These are phyloP conservation scores for Aspergillus fischeri DNA, from an alignment of 2,329 filamentous ascomycete species.

Conservation along the genomic window DNA sequence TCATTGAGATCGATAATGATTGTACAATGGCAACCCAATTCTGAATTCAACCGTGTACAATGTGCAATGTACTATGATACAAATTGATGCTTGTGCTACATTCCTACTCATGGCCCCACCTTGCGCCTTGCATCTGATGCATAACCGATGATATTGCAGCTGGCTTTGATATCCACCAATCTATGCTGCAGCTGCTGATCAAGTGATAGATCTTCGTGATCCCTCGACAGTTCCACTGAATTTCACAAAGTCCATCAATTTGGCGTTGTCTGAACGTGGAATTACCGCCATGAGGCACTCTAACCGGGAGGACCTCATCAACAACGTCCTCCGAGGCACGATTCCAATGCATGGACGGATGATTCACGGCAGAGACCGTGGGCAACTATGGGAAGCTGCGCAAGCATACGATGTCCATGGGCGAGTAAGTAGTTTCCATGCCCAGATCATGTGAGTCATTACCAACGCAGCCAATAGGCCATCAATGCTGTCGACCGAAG, in stretches of 20 bases:
- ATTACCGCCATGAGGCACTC: slow-evolving; percentile 80
- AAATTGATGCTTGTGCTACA: background rate
- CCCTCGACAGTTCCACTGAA: slow-evolving; percentile 79
- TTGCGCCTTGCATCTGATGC: background rate
- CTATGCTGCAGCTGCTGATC: slow-evolving; percentile 7
- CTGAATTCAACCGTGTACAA: background rate
- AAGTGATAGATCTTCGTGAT: slow-evolving; percentile 71
- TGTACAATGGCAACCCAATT: background rate
- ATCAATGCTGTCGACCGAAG: slow-evolving; percentile 84
- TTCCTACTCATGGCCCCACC: background rate
- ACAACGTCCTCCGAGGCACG: slow-evolving; percentile 69
- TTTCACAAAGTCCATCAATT: slow-evolving; percentile 97
- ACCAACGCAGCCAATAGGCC: slow-evolving; percentile 47
- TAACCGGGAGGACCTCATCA: slow-evolving; percentile 62
- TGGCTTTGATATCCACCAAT: background rate
- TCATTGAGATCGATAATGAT: background rate
- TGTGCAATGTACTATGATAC: background rate
- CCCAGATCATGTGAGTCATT: slow-evolving; percentile 1
- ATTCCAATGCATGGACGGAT: slow-evolving; percentile 95
- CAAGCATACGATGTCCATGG: slow-evolving; percentile 90
- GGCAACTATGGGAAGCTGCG: slow-evolving; percentile 68
- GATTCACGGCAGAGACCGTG: slow-evolving; percentile 74
- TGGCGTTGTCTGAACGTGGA: slow-evolving; percentile 88
- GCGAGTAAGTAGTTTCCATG: slow-evolving; percentile 53
- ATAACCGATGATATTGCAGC: background rate